These are phyloP conservation scores for Mucor mucedo DNA, from an alignment of 371 early-diverging fungal species.

Conservation along the genomic window DNA sequence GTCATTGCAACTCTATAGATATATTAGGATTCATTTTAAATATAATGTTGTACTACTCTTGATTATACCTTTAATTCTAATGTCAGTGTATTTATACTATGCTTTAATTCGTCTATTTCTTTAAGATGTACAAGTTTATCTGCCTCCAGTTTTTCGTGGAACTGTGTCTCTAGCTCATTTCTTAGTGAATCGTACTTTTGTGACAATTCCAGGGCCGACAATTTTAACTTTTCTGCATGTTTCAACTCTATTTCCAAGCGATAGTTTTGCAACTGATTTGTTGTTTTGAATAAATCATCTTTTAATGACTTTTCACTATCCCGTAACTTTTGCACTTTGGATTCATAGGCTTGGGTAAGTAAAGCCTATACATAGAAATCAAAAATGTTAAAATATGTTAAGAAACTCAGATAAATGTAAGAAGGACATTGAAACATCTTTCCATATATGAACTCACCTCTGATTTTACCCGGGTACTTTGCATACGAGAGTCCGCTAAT, in stretches of 20 bases:
- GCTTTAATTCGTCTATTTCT: not conserved
- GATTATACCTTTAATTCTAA: not conserved
- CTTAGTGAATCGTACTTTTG: slow-evolving; percentile 3
- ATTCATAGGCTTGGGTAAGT: not conserved
- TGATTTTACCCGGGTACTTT: slow-evolving; percentile 7
- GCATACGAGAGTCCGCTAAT: not conserved
- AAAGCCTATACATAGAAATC: not conserved
- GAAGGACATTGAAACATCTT: too few relatives aligned
- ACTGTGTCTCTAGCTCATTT: not conserved
- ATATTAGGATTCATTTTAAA: not conserved
- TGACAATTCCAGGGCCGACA: not conserved
- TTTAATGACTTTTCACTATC: not conserved
- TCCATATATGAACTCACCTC: not conserved
- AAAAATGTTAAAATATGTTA: not conserved
- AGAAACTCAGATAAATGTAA: too few relatives aligned
- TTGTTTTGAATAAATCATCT: not conserved
- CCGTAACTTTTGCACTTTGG: not conserved
- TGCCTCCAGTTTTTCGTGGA: not conserved
- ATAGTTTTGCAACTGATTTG: not conserved
- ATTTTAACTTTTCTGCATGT: slow-evolving; percentile 1
- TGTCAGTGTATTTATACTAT: not conserved
- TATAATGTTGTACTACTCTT: not conserved
- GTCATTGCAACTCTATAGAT: slow-evolving; percentile 1
- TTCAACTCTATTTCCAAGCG: slow-evolving; percentile 2
- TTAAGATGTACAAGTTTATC: not conserved